Conservation (phyloP, 805 yeast species). For the Ogataea dorogensis region DNA sequence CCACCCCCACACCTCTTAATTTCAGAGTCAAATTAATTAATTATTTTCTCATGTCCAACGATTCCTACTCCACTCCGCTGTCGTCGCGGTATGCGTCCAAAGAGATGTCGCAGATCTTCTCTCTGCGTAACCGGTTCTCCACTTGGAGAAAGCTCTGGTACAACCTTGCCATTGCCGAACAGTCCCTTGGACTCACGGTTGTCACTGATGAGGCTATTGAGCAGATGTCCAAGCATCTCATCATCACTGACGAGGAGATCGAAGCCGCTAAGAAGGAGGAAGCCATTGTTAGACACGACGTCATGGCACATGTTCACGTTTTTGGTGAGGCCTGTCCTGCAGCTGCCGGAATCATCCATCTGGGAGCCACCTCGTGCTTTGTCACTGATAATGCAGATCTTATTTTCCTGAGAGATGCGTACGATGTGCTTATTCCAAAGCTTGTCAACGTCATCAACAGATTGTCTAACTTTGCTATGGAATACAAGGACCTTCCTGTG, state of each 20-base stretch:
- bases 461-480: constrained; percentile 80
- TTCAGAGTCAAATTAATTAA: constrained; percentile 10
- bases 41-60: constrained; percentile 41
- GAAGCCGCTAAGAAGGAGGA: constrained; percentile 88
- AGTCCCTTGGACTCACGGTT: constrained; percentile 80
- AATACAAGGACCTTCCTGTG: constrained; percentile 93
- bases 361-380: constrained; percentile 97
- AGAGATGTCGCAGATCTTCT: constrained; percentile 93
- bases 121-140: constrained; percentile 88
- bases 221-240: constrained; percentile 75
- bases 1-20: neutral
- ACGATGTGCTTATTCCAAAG: constrained; percentile 90
- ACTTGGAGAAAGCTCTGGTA: constrained; percentile 99
- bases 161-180: constrained; percentile 92
- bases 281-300: constrained; percentile 98
- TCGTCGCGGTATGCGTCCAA: constrained; percentile 97
- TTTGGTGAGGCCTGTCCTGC: constrained; percentile 91
- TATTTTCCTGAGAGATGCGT: constrained; percentile 93
- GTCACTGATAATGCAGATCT: constrained; percentile 98
- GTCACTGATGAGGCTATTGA: constrained; percentile 89
- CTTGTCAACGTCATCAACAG: constrained; percentile 94
- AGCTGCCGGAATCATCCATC: constrained; percentile 96
- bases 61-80: constrained; percentile 86
- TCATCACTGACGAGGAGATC: constrained; percentile 90
- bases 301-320: constrained; percentile 98